Base-by-base conservation (phyloP, 78 protist species). In the Dictyostelium firmibasis region DNA sequence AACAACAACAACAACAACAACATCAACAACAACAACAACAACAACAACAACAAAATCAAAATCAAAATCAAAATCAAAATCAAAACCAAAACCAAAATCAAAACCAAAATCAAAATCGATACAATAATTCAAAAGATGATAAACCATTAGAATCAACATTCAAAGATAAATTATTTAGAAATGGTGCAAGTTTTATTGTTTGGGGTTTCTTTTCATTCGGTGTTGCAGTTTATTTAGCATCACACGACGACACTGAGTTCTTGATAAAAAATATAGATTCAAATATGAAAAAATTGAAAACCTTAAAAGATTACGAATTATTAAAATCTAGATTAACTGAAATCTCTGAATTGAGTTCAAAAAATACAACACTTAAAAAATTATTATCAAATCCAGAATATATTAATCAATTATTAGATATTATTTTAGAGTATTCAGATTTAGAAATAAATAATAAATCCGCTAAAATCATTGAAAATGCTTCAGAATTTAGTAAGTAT, bases 191-290 rank as follows among this genome's bases (percentile, higher is more conserved):
- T 23, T 89, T 89, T 38, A 60, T 78, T 14, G 94, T 81, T 16
- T 89, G 69, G 47, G 94, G 94, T 81, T 14, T 89, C 14, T 33
- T 89, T 20, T 78, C 94, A 31, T 60, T 89, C 25, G 94, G 94
- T 50, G 18, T 79, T 29, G 74, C 94, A 33, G 85, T 57, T 57
- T 75, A 75, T 41, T 62, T 86, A 31, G 57, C 94, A 70, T 20
- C 81, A n/a, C n/a, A 33, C 16, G 94, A 89, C 70, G 94, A 89
- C 13, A 89, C 94, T 20, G 86, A 78, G 41, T 81, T 38, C 29
- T 29, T 43, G 1, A 70, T 89, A 14, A 89, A 81, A 31, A 25
- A 78, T 47, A 47, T 75, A 5, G 88, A 78, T 38, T 20, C 16
- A 4, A 31, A 38, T 3, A 18, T 89, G 27, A 43, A 20, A 23